Conservation (phyloP, 331 rosid species). For the Cydonia oblonga region DNA sequence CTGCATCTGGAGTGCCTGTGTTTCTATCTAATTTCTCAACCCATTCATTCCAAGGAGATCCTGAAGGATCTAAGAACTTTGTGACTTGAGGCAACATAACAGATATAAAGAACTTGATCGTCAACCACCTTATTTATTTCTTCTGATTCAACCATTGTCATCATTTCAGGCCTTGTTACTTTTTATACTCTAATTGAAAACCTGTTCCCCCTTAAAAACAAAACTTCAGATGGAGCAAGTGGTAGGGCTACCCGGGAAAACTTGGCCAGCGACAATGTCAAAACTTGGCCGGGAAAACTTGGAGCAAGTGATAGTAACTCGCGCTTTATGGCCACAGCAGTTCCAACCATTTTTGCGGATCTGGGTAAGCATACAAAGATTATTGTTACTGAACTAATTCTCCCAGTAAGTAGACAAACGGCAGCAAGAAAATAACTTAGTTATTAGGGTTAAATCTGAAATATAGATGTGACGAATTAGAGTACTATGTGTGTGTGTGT, state of each 20-base stretch:
- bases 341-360: slow-evolving; percentile 85
- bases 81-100: slow-evolving; percentile 58
- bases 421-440: background rate
- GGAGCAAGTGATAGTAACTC: slow-evolving; percentile 52
- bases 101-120: slow-evolving; percentile 43
- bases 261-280: slow-evolving; percentile 50
- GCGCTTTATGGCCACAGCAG: slow-evolving; percentile 75
- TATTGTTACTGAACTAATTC: background rate
- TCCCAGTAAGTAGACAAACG: background rate
- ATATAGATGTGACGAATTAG: background rate
- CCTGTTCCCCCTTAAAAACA: slow-evolving; percentile 58
- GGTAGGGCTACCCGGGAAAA: slow-evolving; percentile 67
- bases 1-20: slow-evolving; percentile 49
- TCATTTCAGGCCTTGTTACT: slow-evolving; percentile 57
- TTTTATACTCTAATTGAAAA: slow-evolving; percentile 48
- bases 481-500: background rate
- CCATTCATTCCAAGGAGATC: slow-evolving; percentile 69
- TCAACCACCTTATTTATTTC: slow-evolving; percentile 51
- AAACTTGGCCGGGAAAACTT: slow-evolving; percentile 59
- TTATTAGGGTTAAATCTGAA: background rate
- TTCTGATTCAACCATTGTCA: slow-evolving; percentile 55
- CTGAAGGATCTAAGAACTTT: slow-evolving; percentile 55
- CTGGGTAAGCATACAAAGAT: slow-evolving; percentile 29
- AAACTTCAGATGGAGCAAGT: slow-evolving; percentile 72
- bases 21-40: slow-evolving; percentile 59